Conservation (phyloP, 345 rosid genomes). For the Salix purpurea region DNA sequence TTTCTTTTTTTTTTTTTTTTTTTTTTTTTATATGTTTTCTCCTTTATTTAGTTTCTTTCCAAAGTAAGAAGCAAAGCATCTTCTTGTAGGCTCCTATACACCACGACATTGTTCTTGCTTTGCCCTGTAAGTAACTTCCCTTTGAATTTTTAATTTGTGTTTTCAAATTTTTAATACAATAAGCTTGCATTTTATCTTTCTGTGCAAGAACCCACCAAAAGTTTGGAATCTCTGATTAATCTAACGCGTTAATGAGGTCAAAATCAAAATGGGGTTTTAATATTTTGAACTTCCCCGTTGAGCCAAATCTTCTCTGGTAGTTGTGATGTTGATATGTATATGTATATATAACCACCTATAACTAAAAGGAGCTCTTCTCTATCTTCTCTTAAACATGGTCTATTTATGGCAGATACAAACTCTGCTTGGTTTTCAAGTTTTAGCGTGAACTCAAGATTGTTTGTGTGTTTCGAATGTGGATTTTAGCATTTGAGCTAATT, state of each 20-base stretch:
- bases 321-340: constrained; percentile 2
- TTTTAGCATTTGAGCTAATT: background rate
- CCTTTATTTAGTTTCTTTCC: constrained; percentile 22
- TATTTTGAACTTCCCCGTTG: background rate
- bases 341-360: background rate
- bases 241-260: constrained; percentile 20
- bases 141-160: constrained; percentile 26
- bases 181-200: constrained; percentile 8
- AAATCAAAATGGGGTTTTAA: constrained; percentile 20
- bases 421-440: background rate
- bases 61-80: constrained; percentile 57
- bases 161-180: background rate
- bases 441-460: background rate
- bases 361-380: background rate
- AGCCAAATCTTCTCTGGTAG: background rate
- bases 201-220: constrained; percentile 31
- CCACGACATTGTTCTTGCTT: constrained; percentile 39
- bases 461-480: background rate
- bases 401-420: background rate
- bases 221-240: constrained; percentile 41
- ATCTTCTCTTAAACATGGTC: constrained; percentile 2
- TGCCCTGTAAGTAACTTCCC: constrained; percentile 50
- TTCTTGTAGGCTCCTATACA: constrained; percentile 21
- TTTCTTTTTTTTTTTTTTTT: background rate
- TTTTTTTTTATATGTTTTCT: background rate